These are phyloP conservation scores for Musa schizocarpa DNA, from an alignment of 176 grass and related monocot genomes.

Conservation along the genomic window DNA sequence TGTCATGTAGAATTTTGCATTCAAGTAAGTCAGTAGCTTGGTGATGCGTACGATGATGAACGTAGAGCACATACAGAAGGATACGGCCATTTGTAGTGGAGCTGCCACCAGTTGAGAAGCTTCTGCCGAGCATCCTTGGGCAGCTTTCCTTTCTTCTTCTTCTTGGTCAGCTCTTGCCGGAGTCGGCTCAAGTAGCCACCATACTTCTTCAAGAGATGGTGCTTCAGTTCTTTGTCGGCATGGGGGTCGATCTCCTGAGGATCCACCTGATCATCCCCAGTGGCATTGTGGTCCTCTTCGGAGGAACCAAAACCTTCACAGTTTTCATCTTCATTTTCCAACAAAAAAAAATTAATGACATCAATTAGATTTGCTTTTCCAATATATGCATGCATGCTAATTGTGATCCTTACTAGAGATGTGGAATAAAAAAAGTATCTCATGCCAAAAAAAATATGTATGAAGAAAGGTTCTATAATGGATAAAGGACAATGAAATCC, in stretches of 20 bases:
- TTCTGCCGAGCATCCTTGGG: constrained; percentile 1
- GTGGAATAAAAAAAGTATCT: too few relatives aligned
- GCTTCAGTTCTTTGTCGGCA: neutral
- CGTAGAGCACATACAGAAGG: neutral
- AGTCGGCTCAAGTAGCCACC: neutral
- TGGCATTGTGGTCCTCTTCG: neutral
- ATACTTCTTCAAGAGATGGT: neutral
- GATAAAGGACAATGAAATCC: too few relatives aligned
- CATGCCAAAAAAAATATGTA: too few relatives aligned
- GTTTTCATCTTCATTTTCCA: neutral
- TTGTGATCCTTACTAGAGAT: too few relatives aligned
- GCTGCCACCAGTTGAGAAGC: constrained; percentile 5
- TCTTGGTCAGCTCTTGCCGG: neutral
- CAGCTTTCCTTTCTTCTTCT: constrained; percentile 12
- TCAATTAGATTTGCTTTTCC: too few relatives aligned
- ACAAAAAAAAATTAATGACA: too few relatives aligned
- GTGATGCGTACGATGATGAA: neutral
- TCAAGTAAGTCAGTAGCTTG: too few relatives aligned
- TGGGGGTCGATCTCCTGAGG: neutral
- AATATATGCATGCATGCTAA: too few relatives aligned
- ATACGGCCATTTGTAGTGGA: constrained; percentile 6
- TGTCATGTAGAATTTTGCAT: neutral
- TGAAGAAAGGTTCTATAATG: too few relatives aligned
- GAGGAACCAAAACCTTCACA: neutral
- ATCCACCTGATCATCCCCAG: neutral